These are phyloP conservation scores for Anthostomella pinea DNA, from an alignment of 2,329 filamentous ascomycete genomes.

Conservation along the genomic window DNA sequence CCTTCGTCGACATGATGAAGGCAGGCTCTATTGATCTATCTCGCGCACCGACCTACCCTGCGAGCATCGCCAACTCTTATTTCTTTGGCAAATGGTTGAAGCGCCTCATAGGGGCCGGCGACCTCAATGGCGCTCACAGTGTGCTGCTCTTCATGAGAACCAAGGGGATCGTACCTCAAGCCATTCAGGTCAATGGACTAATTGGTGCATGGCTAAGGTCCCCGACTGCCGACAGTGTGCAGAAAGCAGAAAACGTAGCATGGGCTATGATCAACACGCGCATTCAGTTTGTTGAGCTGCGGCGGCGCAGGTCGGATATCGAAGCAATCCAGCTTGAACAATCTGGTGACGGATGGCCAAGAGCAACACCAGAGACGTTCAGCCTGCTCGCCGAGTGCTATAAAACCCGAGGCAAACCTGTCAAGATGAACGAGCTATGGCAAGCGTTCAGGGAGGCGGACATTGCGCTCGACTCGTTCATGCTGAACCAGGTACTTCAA, in stretches of 20 bases:
- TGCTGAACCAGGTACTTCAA: conserved; percentile 76
- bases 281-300: conserved; percentile 57
- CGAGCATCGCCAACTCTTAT: conserved; percentile 65
- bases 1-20: conserved; percentile 89
- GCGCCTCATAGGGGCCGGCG: conserved; percentile 69
- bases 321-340: conserved; percentile 29
- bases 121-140: conserved; percentile 66
- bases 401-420: conserved; percentile 56
- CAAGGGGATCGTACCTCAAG: conserved; percentile 63
- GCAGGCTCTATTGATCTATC: conserved; percentile 51
- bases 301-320: conserved; percentile 32
- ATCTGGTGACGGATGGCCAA: conserved; percentile 41
- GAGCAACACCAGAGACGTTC: conserved; percentile 75
- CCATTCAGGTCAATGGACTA: conserved; percentile 78
- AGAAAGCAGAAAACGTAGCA: conserved; percentile 64
- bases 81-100: conserved; percentile 90
- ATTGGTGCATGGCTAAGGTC: conserved; percentile 75
- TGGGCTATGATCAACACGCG: conserved; percentile 75
- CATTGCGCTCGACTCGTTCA: conserved; percentile 67
- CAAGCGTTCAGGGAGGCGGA: conserved; percentile 60
- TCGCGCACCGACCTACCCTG: conserved; percentile 42
- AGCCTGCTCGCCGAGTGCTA: conserved; percentile 72
- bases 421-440: conserved; percentile 58
- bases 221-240: conserved; percentile 49
- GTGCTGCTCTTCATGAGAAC: conserved; percentile 75